These are phyloP conservation scores for Peronospora farinosa DNA, from an alignment of 352 stramenopile species.

Conservation along the genomic window DNA sequence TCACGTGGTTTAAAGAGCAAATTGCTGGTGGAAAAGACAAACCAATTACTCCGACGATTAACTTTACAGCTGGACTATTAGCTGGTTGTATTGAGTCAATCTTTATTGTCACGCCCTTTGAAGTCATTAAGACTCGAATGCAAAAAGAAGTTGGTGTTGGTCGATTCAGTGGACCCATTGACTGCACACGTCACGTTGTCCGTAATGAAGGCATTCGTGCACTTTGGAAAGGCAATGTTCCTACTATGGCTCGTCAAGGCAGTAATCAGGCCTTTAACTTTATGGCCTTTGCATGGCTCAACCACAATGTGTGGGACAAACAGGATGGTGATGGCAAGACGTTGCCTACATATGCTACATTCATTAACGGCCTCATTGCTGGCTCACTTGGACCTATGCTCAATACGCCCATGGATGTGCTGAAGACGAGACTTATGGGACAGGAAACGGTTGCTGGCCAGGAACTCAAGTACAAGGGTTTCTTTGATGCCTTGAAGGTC, in stretches of 20 bases:
- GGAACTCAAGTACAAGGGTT: slow-evolving; percentile 93
- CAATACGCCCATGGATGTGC: slow-evolving; percentile 89
- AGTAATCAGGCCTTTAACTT: slow-evolving; percentile 99
- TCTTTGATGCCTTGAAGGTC: slow-evolving; percentile 88
- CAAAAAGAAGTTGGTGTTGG: slow-evolving; percentile 91
- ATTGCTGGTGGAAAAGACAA: slow-evolving; percentile 70
- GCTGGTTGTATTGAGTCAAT: slow-evolving; percentile 93
- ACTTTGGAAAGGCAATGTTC: slow-evolving; percentile 94
- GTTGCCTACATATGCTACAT: slow-evolving; percentile 89
- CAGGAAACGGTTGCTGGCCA: slow-evolving; percentile 86
- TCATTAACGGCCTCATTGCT: slow-evolving; percentile 90
- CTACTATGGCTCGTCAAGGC: slow-evolving; percentile 95
- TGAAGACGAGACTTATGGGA: slow-evolving; percentile 92
- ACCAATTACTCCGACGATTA: slow-evolving; percentile 60
- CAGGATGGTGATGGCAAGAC: slow-evolving; percentile 86
- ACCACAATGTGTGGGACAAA: slow-evolving; percentile 91
- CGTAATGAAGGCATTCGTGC: slow-evolving; percentile 90
- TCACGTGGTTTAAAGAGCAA: slow-evolving; percentile 83
- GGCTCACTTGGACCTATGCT: slow-evolving; percentile 81
- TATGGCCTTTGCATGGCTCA: slow-evolving; percentile 88
- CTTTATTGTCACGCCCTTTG: slow-evolving; percentile 95
- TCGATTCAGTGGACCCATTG: slow-evolving; percentile 83
- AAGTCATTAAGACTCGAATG: slow-evolving; percentile 98
- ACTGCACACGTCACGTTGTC: slow-evolving; percentile 90
- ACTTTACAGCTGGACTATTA: slow-evolving; percentile 87